Base-by-base conservation (phyloP, 257 asterid genomes). In the Plantago elongata region DNA sequence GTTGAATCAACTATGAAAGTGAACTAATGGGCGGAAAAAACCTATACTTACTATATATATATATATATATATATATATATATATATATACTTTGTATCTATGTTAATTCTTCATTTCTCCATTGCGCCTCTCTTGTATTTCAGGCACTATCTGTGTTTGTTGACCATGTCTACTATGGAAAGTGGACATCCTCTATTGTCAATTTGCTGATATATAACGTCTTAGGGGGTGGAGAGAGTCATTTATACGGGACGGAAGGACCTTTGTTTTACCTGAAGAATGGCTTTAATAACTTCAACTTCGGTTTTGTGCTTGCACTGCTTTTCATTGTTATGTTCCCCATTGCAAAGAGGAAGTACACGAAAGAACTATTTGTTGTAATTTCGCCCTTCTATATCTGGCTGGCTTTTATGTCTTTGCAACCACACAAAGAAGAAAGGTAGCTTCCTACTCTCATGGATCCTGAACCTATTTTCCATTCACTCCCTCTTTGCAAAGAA, bases 371-470 rank as follows among this genome's bases (percentile, higher is more conserved):
- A 76, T 69, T 93, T 74, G 77, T 85, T 59, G 70, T 87, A 78
- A 63, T 93, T 73, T 87, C 96, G 42, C 97, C 97, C 70, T 57
- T 93, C 66, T 93, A 93, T 66, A 77, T 89, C 66, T 93, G 97
- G 99, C 82, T 87, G 50, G 89, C 86, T 75, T 89, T 93, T 74
- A 93, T 93, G 99, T 93, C 99, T 52, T 73, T 93, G 78, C 99
- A 85, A 81, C 92, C 97, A 13, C 99, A 89, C 89, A 89, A 93
- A 76, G 97, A 93, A 80, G 99, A 93, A 81, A 89, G 99, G 97
- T 89, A 77, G 78, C 9, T 13, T 42, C 38, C 46, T 54, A 13
- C 61, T 34, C 43, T 66, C 51, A 34, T 54, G 22, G 14, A 50
- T 12, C 5, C 50, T 42, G 46, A 13, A 6, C 7, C 52, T 44